phyloP scores from a whole-genome alignment of 2,329 filamentous ascomycete genomes.

The Ceratocystis eucalypticola region DNA sequence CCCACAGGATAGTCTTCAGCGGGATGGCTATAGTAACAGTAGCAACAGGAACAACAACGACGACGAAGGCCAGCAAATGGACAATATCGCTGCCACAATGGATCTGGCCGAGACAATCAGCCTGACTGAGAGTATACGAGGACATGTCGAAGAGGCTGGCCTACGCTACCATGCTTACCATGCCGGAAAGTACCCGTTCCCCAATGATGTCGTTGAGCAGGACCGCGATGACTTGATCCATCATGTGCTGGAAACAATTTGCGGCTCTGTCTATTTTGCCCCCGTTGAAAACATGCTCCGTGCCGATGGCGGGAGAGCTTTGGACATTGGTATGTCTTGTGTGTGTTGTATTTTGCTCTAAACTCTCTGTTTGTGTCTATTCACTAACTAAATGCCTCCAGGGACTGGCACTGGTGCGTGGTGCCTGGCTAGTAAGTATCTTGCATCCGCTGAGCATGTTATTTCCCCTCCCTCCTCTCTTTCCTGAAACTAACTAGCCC shows the following conservation, averaged over 20 bases:
- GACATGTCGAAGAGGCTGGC: constrained; percentile 32
- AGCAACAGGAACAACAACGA: not conserved
- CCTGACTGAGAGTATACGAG: constrained; percentile 32
- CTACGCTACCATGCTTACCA: constrained; percentile 32
- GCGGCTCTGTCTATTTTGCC: constrained; percentile 32
- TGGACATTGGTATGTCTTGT: constrained; percentile 33
- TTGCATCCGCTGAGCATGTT: not conserved
- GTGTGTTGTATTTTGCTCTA: constrained; percentile 25
- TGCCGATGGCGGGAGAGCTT: constrained; percentile 29
- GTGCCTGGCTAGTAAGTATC: constrained; percentile 36
- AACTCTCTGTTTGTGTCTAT: constrained; percentile 34
- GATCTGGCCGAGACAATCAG: constrained; percentile 27
- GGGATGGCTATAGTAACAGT: not conserved
- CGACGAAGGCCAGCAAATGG: not conserved
- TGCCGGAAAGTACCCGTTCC: constrained; percentile 31
- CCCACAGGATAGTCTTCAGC: not conserved
- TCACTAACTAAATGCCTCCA: constrained; percentile 21
- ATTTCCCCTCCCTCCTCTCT: not conserved
- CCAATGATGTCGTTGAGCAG: constrained; percentile 33
- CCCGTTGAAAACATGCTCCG: constrained; percentile 30
- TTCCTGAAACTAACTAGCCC: constrained; percentile 34
- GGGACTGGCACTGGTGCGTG: constrained; percentile 40
- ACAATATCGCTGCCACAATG: not conserved
- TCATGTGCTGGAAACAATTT: constrained; percentile 29
- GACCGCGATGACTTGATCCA: constrained; percentile 32